A percentile compares a stretch with the other conserved stretches of the same genome.
Evolutionary conservation across 495 filamentous ascomycete species (phyloP).

Genomic region (Penicillium antarcticum): DNA sequence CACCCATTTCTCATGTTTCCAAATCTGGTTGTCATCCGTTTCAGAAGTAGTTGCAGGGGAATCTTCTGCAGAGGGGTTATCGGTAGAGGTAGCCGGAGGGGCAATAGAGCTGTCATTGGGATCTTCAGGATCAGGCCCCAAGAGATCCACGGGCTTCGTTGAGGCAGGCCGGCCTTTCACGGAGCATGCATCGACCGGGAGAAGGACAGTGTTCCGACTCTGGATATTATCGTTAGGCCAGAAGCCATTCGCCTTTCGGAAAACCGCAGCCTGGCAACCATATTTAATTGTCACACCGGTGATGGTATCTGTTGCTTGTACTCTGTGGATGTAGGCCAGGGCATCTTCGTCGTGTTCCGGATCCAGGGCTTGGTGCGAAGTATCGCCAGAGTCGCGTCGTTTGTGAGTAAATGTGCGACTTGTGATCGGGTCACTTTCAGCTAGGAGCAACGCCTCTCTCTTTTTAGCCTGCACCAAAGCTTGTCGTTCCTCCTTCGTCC

Average conservation of each 20-base stretch:
- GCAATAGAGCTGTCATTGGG: slow-evolving; percentile 41
- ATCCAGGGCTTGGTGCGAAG: slow-evolving; percentile 31
- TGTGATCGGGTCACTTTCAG: slow-evolving; percentile 46
- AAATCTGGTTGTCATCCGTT: slow-evolving; percentile 52
- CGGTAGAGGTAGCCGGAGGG: slow-evolving; percentile 26
- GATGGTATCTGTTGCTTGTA: slow-evolving; percentile 77
- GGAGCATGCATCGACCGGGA: slow-evolving; percentile 88
- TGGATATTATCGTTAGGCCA: slow-evolving; percentile 93
- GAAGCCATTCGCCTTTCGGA: slow-evolving; percentile 84
- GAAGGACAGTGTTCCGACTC: slow-evolving; percentile 69
- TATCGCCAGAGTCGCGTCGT: slow-evolving; percentile 57
- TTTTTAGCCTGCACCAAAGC: slow-evolving; percentile 60
- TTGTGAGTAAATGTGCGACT: slow-evolving; percentile 51
- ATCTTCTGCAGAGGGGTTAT: slow-evolving; percentile 12
- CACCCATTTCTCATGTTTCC: slow-evolving; percentile 88
- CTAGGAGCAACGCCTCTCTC: slow-evolving; percentile 55
- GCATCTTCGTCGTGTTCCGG: slow-evolving; percentile 64
- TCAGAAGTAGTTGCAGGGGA: slow-evolving; percentile 22
- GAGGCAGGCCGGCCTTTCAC: slow-evolving; percentile 64
- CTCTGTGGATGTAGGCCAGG: slow-evolving; percentile 86
- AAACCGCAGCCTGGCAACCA: slow-evolving; percentile 72
- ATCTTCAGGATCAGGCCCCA: slow-evolving; percentile 34
- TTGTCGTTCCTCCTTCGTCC: slow-evolving; percentile 55
- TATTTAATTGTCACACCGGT: slow-evolving; percentile 88
- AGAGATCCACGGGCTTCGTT: slow-evolving; percentile 30